Evolutionary conservation across 345 rosid species (phyloP), one percentile per base, ranked within the genome.

Genomic region (Dipteronia dyeriana): DNA sequence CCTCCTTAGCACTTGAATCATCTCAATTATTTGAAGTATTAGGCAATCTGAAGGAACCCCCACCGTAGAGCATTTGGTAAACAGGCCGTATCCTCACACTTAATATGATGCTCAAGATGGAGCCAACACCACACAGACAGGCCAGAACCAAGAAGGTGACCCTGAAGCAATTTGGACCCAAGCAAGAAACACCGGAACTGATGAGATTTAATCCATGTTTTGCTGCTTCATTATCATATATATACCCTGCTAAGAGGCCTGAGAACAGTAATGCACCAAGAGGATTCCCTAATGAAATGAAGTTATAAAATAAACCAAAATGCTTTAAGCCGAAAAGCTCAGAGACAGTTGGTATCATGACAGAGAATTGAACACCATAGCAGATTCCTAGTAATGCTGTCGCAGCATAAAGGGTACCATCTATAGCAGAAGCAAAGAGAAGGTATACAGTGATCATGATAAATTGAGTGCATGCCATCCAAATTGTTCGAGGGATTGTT

Each of bases 301-400:
- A 86, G 80, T 83, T 89, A 82, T 72, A 85, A 68, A 91, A 67
- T 67, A 89, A 25, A 14, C 95, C 91, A 25, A 91, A 89, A 76
- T 86, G 91, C 78, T 87, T 86, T 80, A 87, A 82, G 26, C 91
- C 92, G 1, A 91, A 91, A 62, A 89, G 91, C 88, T 87, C 91
- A 0, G 94, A 89, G 63, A 87, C 92, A 1, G 91, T 91, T 4
- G 92, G 92, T 63, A 89, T 79, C 94, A 89, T 88, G 67, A 89
- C 68, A 13, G 91, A 85, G 82, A 88, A 86, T 65, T 88, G 92
- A 72, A 87, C 89, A 11, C 95, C 92, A 11, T 81, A 89, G 84
- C 92, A 91, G 75, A 89, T 72, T 11, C 95, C 95, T 5, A 91
- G 89, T 39, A 86, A 76, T 53, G 89, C 89, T 78, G 85, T 91